Evolutionary conservation across 1,139 yeast species (phyloP).

Genomic region (Kodamaea sp.): DNA sequence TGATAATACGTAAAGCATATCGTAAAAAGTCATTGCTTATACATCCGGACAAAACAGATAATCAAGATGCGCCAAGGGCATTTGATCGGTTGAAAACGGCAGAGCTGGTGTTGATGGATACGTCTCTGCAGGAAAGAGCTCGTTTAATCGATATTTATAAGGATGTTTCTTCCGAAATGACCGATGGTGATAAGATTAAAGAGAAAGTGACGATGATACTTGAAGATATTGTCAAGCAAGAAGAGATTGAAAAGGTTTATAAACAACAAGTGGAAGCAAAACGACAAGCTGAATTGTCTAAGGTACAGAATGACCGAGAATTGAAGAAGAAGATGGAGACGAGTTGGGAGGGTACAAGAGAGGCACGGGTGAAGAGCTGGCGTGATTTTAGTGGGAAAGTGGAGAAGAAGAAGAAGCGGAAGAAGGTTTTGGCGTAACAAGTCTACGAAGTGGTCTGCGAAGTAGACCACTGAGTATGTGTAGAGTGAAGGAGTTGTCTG

Average conservation of each 20-base stretch:
- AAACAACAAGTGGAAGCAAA: conserved; percentile 27
- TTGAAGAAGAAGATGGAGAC: conserved; percentile 38
- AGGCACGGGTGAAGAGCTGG: conserved; percentile 60
- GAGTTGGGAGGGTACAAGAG: conserved; percentile 64
- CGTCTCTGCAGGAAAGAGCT: conserved; percentile 36
- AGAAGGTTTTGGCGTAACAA: conserved; percentile 38
- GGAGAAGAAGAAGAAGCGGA: conserved; percentile 41
- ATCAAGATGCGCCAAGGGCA: conserved; percentile 57
- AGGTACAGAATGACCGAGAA: conserved; percentile 36
- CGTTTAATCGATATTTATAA: conserved; percentile 33
- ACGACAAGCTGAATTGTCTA: conserved; percentile 22
- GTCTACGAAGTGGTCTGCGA: not conserved
- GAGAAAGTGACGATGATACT: conserved; percentile 32
- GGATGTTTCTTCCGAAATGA: conserved; percentile 38
- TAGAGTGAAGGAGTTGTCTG: no score
- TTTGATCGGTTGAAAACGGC: conserved; percentile 51
- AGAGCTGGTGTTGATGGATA: conserved; percentile 18
- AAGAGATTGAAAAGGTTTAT: conserved; percentile 32
- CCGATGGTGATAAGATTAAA: conserved; percentile 33
- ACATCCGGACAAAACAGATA: conserved; percentile 65
- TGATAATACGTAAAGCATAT: conserved; percentile 41
- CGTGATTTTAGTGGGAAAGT: conserved; percentile 45
- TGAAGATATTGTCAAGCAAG: conserved; percentile 33
- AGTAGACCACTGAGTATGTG: no score
- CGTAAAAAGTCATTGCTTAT: conserved; percentile 59